These are phyloP conservation scores for Takakia lepidozioides DNA, from an alignment of 225 moss, liverwort and hornwort species.

Conservation along the genomic window DNA sequence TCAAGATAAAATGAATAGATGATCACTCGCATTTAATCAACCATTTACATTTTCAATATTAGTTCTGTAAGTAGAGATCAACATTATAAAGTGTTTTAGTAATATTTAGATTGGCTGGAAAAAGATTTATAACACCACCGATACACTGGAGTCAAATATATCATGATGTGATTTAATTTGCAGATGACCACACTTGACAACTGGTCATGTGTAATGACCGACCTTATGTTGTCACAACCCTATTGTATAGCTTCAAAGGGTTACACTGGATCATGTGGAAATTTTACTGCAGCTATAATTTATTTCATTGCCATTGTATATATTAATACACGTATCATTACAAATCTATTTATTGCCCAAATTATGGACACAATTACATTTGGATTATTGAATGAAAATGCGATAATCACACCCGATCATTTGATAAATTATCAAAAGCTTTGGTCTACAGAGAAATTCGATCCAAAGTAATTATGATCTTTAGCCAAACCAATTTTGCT, in stretches of 20 bases:
- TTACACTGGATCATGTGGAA: slow-evolving; percentile 50
- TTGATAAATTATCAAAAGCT: slow-evolving; percentile 45
- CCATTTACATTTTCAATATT: too few species aligned
- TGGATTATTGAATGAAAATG: slow-evolving; percentile 75
- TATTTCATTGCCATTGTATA: slow-evolving; percentile 62
- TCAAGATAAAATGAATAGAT: too few species aligned
- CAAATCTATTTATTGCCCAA: slow-evolving; percentile 89
- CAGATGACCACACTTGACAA: slow-evolving; percentile 91
- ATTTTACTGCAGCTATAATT: slow-evolving; percentile 31
- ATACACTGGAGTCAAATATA: too few species aligned
- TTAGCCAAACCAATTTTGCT: too few species aligned
- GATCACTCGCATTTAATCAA: too few species aligned
- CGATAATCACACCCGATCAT: slow-evolving; percentile 65
- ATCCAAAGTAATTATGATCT: slow-evolving; percentile 49
- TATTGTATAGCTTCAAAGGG: slow-evolving; percentile 29
- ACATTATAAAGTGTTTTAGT: too few species aligned
- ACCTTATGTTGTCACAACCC: slow-evolving; percentile 43
- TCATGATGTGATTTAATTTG: too few species aligned
- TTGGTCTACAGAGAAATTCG: slow-evolving; percentile 65
- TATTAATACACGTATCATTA: slow-evolving; percentile 55
- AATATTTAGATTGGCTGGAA: too few species aligned
- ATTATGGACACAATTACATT: slow-evolving; percentile 86
- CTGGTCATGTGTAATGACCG: slow-evolving; percentile 79
- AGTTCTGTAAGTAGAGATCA: too few species aligned
- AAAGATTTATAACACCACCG: too few species aligned